phyloP scores from a whole-genome alignment of 805 yeast species.

The Cyberlindnera galapagoensis region DNA sequence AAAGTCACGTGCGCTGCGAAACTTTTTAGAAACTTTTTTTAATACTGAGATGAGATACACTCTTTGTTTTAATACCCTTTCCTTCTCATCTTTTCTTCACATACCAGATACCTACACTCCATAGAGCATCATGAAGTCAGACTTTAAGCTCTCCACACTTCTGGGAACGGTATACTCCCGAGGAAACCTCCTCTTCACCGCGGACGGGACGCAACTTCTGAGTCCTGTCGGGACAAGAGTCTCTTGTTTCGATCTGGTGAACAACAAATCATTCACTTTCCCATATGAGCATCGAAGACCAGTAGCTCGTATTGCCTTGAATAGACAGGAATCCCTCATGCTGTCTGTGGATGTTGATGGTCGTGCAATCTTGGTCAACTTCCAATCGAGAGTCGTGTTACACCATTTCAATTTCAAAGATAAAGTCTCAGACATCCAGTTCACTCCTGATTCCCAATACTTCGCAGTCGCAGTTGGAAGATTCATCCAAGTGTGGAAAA shows the following conservation, averaged over 20 bases:
- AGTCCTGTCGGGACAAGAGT: slow-evolving; percentile 96
- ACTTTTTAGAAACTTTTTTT: no score
- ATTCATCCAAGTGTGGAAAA: slow-evolving; percentile 87
- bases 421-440: slow-evolving; percentile 62
- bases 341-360: slow-evolving; percentile 88
- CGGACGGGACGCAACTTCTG: slow-evolving; percentile 76
- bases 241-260: slow-evolving; percentile 77
- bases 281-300: slow-evolving; percentile 89
- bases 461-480: slow-evolving; percentile 84
- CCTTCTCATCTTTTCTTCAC: neutral
- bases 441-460: slow-evolving; percentile 81
- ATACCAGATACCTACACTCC: neutral
- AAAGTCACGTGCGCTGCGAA: no score
- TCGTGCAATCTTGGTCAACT: slow-evolving; percentile 86
- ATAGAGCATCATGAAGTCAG: slow-evolving; percentile 61
- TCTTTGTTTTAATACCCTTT: neutral
- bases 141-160: slow-evolving; percentile 78
- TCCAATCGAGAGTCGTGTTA: slow-evolving; percentile 71
- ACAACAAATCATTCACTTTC: slow-evolving; percentile 82
- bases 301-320: slow-evolving; percentile 71
- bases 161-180: slow-evolving; percentile 91
- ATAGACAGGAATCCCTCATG: slow-evolving; percentile 72
- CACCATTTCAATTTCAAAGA: slow-evolving; percentile 94
- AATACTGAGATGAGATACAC: neutral
- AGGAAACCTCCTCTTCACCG: slow-evolving; percentile 83